Base-by-base conservation (phyloP, 345 rosid species). In the Streptanthus diversifolius region DNA sequence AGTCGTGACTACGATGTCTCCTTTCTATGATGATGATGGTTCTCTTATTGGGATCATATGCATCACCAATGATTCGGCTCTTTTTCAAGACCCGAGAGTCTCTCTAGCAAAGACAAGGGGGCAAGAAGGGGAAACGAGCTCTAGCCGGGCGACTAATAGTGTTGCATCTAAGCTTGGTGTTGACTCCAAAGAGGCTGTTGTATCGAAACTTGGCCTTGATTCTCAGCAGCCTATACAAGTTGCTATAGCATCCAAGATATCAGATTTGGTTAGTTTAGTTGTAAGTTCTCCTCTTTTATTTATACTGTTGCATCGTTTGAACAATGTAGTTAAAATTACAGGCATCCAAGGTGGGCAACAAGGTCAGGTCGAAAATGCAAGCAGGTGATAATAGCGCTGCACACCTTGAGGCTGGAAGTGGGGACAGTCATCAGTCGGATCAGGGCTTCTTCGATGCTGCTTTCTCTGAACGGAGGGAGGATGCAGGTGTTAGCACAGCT, bases 141-240 rank as follows among this genome's bases (percentile, higher is more conserved):
- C 80, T 82, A 79, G 58, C 59, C 68, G 86, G 59, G 76, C 80
- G 14, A 66, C 53, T 43, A 66, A 13, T 51, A 74, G 18, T 37
- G 73, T 76, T 66, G 76, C 68, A 22, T 77, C 76, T 57, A 77
- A 77, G 75, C 97, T 93, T 68, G 97, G 96, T 63, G 91, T 89
- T 71, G 96, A 91, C 82, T 71, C 95, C 68, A 70, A 77, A 71
- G 76, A 65, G 35, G 56, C 76, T 47, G 76, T 71, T 57, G 76
- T 39, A 5, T 71, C 80, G 14, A 77, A 77, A 40, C 97, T 91
- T 53, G 97, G 97, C 25, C 96, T 89, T 77, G 96, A 88, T 83
- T 59, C 95, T 80, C 97, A 89, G 76, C 97, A 91, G 78, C 97
- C 98, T 81, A 76, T 87, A 73, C 96, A 88, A 84, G 81, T 80